Conservation (phyloP, 2,329 filamentous ascomycete species). For the Colletotrichum limetticola region DNA sequence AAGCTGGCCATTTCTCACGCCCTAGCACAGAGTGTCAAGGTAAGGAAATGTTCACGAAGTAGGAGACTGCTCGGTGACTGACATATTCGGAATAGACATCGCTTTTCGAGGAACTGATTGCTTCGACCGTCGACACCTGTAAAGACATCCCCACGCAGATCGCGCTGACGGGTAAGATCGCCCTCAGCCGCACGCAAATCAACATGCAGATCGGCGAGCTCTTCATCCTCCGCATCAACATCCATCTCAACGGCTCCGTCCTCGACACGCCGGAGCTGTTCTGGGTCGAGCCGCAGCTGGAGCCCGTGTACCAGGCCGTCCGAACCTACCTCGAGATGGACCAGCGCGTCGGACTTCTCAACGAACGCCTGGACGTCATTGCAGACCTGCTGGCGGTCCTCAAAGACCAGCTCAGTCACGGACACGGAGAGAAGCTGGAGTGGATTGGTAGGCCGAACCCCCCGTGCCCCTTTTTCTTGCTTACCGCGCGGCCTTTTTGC, state of each 20-base stretch:
- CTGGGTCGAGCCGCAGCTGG: conserved; percentile 97
- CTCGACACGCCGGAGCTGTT: conserved; percentile 97
- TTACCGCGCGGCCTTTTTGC: conserved; percentile 18
- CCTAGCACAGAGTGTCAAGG: conserved; percentile 94
- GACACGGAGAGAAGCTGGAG: conserved; percentile 88
- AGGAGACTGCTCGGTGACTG: neutral
- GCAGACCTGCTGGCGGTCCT: conserved; percentile 91
- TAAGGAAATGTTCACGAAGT: conserved; percentile 44
- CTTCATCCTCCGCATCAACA: conserved; percentile 97
- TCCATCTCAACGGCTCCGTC: conserved; percentile 96
- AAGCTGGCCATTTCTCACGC: conserved; percentile 97
- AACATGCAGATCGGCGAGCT: conserved; percentile 99
- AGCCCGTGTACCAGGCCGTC: conserved; percentile 96
- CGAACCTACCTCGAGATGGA: conserved; percentile 98
- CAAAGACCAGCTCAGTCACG: conserved; percentile 94
- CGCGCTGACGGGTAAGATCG: conserved; percentile 90
- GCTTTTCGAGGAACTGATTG: conserved; percentile 94
- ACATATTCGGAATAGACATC: conserved; percentile 70
- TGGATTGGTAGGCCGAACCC: conserved; percentile 79
- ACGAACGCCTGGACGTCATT: conserved; percentile 91
- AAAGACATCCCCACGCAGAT: conserved; percentile 95
- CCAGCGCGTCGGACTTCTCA: conserved; percentile 88
- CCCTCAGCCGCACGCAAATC: conserved; percentile 87
- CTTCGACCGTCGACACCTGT: conserved; percentile 91
- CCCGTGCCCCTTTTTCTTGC: neutral